Evolutionary conservation across 2,329 filamentous ascomycete species (phyloP), one percentile per base, ranked within the genome.

Genomic region (Colletotrichum tofieldiae): DNA sequence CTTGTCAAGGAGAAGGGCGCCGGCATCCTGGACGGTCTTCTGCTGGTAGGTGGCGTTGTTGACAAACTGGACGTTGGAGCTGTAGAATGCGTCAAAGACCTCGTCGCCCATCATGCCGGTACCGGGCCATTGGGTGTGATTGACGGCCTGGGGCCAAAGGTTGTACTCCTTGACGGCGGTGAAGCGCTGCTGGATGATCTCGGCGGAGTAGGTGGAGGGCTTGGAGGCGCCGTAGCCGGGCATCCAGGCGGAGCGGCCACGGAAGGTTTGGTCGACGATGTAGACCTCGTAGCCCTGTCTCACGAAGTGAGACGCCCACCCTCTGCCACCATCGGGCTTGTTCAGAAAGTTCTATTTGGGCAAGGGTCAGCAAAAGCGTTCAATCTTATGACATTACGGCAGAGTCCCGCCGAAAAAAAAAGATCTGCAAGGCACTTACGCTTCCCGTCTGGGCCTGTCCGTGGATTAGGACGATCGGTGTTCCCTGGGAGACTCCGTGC

Each of bases 281-380:
- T 86, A 87, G 58, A 86, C 79, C 55, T 84, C 82, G 76, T 86
- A 85, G 20, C 86, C 85, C n/a, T 82, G 79, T 6, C 76, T 74
- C 8, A 88, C 73, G 75, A 88, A 88, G 68, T 81, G 81, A 3
- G 84, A 85, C 0, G 86, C 83, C 86, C 86, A 88, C 20, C 86
- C 86, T 11, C 80, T 80, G 18, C 82, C 78, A 55, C 84, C 84
- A 68, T 86, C 85, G 8, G 86, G 85, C 56, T 84, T 87, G 62
- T 82, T 83, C 26, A 86, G 79, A 78, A 84, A 87, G 74, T 86
- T 85, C 81, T 83, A 68, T 18, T 39, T 63, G 62, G 45, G 37
- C 12, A 23, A 39, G 26, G 20, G 9, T 71, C 56, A 72, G 58
- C 45, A 23, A 62, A 65, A 35, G 41, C 23, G 55, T 52, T 8